These are phyloP conservation scores for Inga leiocalycina DNA, from an alignment of 306 rosid species.

Conservation along the genomic window DNA sequence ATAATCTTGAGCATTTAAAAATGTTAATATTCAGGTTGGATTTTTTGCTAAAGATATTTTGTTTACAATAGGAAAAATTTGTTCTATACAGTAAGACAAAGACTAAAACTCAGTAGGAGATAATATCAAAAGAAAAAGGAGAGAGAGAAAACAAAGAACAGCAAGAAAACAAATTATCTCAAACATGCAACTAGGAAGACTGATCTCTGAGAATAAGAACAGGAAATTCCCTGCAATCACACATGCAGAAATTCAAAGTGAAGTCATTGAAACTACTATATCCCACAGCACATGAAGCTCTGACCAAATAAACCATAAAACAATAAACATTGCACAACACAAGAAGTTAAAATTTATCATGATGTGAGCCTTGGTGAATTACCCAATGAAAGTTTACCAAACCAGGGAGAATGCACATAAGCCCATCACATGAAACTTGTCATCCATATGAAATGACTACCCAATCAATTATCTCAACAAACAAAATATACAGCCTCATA, in stretches of 20 bases:
- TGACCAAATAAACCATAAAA: background rate
- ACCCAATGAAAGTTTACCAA: background rate
- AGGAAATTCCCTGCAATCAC: background rate
- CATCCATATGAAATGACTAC: background rate
- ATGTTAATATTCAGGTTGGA: background rate
- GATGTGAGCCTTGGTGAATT: background rate
- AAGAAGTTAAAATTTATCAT: background rate
- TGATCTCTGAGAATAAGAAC: background rate
- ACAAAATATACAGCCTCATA: background rate
- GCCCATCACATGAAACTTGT: background rate
- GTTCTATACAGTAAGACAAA: background rate
- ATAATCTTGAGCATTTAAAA: background rate
- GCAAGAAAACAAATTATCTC: background rate
- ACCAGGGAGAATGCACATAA: background rate
- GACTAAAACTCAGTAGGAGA: background rate
- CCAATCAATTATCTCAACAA: background rate
- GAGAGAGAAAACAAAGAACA: background rate
- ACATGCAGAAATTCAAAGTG: background rate
- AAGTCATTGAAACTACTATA: background rate
- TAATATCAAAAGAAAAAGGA: background rate
- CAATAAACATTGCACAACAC: background rate
- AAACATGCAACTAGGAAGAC: background rate
- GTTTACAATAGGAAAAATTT: background rate
- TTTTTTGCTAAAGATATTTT: background rate
- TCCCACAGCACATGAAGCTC: background rate